Evolutionary conservation across 2,329 filamentous ascomycete genomes (phyloP).

Genomic region (Colletotrichum scovillei): DNA sequence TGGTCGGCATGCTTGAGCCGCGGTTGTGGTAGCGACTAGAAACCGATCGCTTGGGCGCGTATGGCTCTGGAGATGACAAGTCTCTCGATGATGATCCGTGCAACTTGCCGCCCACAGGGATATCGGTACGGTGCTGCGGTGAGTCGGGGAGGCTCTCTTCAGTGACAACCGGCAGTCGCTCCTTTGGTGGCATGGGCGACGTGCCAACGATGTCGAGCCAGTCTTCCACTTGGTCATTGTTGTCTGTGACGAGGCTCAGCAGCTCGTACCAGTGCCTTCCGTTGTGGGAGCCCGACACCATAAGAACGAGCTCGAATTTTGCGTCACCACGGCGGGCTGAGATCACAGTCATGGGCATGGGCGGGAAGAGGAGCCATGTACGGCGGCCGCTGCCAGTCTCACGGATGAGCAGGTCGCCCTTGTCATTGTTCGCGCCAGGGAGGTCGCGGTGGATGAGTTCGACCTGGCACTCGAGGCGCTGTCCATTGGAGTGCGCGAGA

Average conservation of each 20-base stretch:
- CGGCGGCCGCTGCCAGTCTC: constrained; percentile 82
- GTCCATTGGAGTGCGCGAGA: constrained; percentile 87
- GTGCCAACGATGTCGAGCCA: constrained; percentile 85
- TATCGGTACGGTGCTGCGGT: constrained; percentile 19
- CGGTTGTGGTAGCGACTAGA: constrained; percentile 49
- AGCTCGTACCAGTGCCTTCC: constrained; percentile 85
- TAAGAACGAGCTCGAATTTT: constrained; percentile 80
- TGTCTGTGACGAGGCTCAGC: constrained; percentile 79
- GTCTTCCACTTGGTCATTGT: constrained; percentile 82
- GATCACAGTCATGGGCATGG: constrained; percentile 76
- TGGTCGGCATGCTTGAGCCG: constrained; percentile 43
- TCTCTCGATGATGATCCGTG: constrained; percentile 12
- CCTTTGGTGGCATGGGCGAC: constrained; percentile 59
- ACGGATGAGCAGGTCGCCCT: constrained; percentile 90
- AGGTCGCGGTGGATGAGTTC: constrained; percentile 90
- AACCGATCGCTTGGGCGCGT: constrained; percentile 45
- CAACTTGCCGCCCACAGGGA: constrained; percentile 34
- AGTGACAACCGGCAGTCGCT: constrained; percentile 48
- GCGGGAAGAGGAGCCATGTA: constrained; percentile 90
- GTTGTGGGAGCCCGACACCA: constrained; percentile 80
- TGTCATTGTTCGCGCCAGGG: constrained; percentile 70
- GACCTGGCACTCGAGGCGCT: constrained; percentile 88
- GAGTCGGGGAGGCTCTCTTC: constrained; percentile 39
- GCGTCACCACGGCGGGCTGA: constrained; percentile 83
- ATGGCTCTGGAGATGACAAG: constrained; percentile 38